Base-by-base conservation (phyloP, 1,284 basidiomycete species). In the Fomitopsis pinicola region DNA sequence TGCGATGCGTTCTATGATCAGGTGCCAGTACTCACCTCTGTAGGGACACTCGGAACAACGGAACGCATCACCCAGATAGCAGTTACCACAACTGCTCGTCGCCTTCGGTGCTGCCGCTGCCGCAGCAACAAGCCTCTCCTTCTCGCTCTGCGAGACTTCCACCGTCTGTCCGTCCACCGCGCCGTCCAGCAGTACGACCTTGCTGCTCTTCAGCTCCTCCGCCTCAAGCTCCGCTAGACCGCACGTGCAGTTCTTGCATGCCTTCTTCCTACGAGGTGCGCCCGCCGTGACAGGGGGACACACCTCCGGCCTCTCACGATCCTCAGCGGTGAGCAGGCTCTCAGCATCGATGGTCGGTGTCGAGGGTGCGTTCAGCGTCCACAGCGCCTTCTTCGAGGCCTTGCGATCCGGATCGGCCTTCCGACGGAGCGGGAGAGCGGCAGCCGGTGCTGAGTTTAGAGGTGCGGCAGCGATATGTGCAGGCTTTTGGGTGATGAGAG, bases 1-100 rank as follows among this genome's bases (percentile, higher is more conserved):
- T 35, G 48, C 42, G 38, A 40, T 14, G 38, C 3, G 33, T 53
- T 52, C 46, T 42, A 38, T 55, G 62, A 55, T 42, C 59, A 19
- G 48, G 38, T 58, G 62, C 10, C 22, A 58, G 54, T 35, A 83
- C 89, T 67, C 67, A 97, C 95, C 97, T 55, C 95, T 82, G 76
- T 98, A 99, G 33, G 97, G 97, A 75, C 97, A 99, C 62, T 92
- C 87, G 19, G 88, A 91, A 76, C 97, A 99, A 68, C 97, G 81
- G 80, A 99, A 99, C 1, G 97, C 97, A 76, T 99, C 97, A 10
- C 97, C 97, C 57, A 99, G 80, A 81, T 95, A 98, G 80, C 97
- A 99, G 76, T 84, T 97, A n/a, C 95, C 96, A 78, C 97, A 99
- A 70, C 93, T 95, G 72, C 92, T 95, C 55, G 95, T 98, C 67